These are phyloP conservation scores for Megacollybia marginata DNA, from an alignment of 768 basidiomycete species.

Conservation along the genomic window DNA sequence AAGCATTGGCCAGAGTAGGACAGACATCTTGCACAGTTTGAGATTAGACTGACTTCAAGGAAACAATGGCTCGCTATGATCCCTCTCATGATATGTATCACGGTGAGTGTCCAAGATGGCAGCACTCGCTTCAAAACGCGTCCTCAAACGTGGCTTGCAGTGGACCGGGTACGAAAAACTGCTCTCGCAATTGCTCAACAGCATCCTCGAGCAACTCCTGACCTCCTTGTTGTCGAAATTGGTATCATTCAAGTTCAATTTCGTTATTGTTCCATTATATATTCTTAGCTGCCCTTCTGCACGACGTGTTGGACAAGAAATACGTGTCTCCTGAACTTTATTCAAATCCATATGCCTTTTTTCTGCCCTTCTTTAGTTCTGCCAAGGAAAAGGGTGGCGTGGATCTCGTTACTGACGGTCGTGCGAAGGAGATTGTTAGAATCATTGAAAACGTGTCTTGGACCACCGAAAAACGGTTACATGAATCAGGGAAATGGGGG, in stretches of 20 bases:
- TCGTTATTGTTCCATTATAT: not conserved
- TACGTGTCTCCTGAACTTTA: constrained; percentile 55
- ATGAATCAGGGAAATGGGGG: constrained; percentile 45
- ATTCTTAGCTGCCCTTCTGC: constrained; percentile 66
- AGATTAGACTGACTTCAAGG: constrained; percentile 17
- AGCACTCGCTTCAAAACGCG: not conserved
- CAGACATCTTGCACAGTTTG: too few species aligned
- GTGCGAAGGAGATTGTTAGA: constrained; percentile 44
- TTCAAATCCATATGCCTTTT: constrained; percentile 56
- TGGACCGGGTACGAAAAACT: constrained; percentile 75
- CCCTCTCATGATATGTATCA: constrained; percentile 77
- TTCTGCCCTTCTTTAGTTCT: constrained; percentile 55
- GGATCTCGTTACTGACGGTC: constrained; percentile 54
- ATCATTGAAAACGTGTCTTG: constrained; percentile 81
- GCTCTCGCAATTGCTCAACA: constrained; percentile 61
- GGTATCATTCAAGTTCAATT: constrained; percentile 16
- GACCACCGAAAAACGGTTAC: constrained; percentile 72
- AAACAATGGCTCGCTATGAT: constrained; percentile 69
- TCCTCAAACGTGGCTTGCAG: constrained; percentile 28
- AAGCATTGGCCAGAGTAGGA: constrained; percentile 18
- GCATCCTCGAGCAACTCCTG: constrained; percentile 35
- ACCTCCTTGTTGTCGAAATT: constrained; percentile 74
- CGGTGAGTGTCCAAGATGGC: constrained; percentile 42
- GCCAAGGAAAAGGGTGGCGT: constrained; percentile 35
- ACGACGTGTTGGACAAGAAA: constrained; percentile 85